Conservation (phyloP, 2,329 filamentous ascomycete species). For the Fusarium tupiense region DNA sequence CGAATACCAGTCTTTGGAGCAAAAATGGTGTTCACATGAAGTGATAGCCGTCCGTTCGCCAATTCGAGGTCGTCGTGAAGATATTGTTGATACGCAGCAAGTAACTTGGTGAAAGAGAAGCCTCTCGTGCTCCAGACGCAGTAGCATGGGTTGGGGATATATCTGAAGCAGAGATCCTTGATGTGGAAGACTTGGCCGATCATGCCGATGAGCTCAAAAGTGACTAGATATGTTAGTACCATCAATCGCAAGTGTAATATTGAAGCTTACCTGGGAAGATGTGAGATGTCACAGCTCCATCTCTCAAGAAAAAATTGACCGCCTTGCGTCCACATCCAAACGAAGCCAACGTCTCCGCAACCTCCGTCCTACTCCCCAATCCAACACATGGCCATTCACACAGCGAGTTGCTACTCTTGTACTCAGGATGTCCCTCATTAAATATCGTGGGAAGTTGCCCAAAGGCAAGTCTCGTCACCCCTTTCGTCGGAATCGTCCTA, state of each 20-base stretch:
- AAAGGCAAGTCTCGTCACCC: neutral
- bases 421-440: fast-evolving
- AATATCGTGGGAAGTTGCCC: slow-evolving; percentile 12
- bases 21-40: neutral
- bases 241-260: fast-evolving
- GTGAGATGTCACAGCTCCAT: slow-evolving; percentile 4
- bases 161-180: slow-evolving; percentile 20
- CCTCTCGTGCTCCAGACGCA: neutral
- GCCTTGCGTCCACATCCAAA: slow-evolving; percentile 13
- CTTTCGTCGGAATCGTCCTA: neutral
- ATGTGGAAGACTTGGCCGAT: slow-evolving; percentile 15
- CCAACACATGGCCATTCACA: neutral
- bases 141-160: slow-evolving; percentile 20
- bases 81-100: neutral
- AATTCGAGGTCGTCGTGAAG: neutral
- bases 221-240: neutral
- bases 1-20: neutral
- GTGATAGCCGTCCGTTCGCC: neutral
- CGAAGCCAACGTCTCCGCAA: neutral
- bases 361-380: neutral
- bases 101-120: neutral
- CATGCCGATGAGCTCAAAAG: slow-evolving; percentile 16
- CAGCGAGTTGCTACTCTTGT: fast-evolving
- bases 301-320: slow-evolving; percentile 3
- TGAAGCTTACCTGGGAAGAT: slow-evolving; percentile 1